Evolutionary conservation across 1,139 yeast species (phyloP).

Genomic region (Kodamaea arcana): DNA sequence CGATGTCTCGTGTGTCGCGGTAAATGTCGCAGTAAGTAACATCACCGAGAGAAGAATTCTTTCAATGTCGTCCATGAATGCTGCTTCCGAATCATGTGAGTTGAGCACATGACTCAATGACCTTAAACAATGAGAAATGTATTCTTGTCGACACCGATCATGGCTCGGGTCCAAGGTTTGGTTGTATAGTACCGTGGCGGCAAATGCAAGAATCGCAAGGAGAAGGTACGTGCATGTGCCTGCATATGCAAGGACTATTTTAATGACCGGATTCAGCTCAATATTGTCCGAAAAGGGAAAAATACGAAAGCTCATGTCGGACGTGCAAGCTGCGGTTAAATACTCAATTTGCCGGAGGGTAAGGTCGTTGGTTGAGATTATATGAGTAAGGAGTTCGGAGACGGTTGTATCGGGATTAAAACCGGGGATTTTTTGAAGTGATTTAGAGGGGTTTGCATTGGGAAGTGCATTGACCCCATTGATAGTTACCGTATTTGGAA

Average conservation of each 20-base stretch:
- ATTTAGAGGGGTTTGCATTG: too few relatives aligned
- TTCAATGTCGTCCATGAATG: conserved; percentile 30
- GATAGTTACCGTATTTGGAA: too few relatives aligned
- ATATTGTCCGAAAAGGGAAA: conserved; percentile 39
- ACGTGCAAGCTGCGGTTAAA: conserved; percentile 25
- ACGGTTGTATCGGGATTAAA: too few relatives aligned
- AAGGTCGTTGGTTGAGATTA: too few relatives aligned
- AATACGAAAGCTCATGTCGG: conserved; percentile 27
- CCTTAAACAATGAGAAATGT: conserved; percentile 31
- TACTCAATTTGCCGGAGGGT: too few relatives aligned
- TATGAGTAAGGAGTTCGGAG: too few relatives aligned
- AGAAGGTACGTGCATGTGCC: conserved; percentile 33
- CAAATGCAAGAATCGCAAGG: conserved; percentile 32
- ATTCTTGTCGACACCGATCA: conserved; percentile 29
- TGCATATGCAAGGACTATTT: conserved; percentile 31
- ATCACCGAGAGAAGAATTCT: conserved; percentile 35
- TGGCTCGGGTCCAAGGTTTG: conserved; percentile 29
- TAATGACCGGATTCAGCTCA: conserved; percentile 34
- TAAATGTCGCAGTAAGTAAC: conserved; percentile 34
- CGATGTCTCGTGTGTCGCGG: conserved; percentile 24
- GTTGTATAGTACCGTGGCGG: conserved; percentile 37
- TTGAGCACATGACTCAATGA: conserved; percentile 31
- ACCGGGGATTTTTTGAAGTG: too few relatives aligned
- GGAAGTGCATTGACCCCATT: too few relatives aligned
- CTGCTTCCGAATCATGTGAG: conserved; percentile 8